Base-by-base conservation (phyloP, 768 basidiomycete species). In the Dendrothele bispora region DNA sequence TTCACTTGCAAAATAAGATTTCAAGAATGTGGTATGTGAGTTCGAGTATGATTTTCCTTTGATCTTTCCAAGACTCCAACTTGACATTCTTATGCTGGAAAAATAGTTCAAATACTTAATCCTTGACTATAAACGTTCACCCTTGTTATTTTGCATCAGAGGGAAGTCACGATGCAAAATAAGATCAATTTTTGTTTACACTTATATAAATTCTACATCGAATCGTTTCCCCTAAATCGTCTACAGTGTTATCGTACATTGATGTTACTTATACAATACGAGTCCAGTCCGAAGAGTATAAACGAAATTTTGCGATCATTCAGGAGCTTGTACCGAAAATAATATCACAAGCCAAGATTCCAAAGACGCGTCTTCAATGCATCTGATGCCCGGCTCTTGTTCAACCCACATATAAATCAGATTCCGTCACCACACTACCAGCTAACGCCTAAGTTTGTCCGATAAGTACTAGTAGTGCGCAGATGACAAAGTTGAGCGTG, bases 91-190 rank as follows among this genome's bases (percentile, higher is more conserved):
- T 50, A 94, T 91, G 91, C 79, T 11, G 79, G 80, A 42, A 82
- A 87, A 46, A 82, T 98, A 45, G 71, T 97, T 18, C 82, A 84
- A 56, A 67, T 83, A 10, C 71, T 95, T 22, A 69, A 95, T 44
- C 83, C 92, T 59, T 86, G 91, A 59, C 95, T 95, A 29, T 95
- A 93, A 63, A 77, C 95, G 58, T 82, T 82, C 39, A 75, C 84
- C 3, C 81, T 80, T 56, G 86, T 91, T 47, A 82, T 95, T 39
- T 54, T 88, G 20, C 67, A 73, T 15, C 63, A 67, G 34, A 63
- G 84, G 25, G 74, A 78, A 7, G 66, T 70, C n/a, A n/a, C n/a
- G 14, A 67, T 66, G 88, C 57, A 51, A 64, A 21, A 37, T 47
- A 22, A 27, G 22, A 14, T 32, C 28, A 20, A 22, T 22, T 20